These are phyloP conservation scores for Rhizomucor pusillus DNA, from an alignment of 371 early-diverging fungal species.

Conservation along the genomic window DNA sequence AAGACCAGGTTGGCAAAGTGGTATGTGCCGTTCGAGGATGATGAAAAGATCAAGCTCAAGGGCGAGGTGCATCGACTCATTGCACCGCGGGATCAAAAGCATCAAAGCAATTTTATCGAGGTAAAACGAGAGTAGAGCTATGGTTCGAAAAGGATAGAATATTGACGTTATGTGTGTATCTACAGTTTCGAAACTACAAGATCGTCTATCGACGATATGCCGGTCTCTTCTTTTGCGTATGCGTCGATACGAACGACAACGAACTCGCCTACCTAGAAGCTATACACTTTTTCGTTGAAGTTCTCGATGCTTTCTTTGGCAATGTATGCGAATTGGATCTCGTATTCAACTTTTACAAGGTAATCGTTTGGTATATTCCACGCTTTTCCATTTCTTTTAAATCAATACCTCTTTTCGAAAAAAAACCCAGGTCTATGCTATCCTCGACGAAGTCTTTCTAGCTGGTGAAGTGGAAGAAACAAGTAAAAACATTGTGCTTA, in stretches of 20 bases:
- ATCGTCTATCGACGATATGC: constrained; percentile 97
- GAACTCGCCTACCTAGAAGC: constrained; percentile 93
- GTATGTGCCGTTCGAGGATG: constrained; percentile 93
- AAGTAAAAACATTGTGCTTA: constrained; percentile 74
- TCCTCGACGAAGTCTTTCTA: constrained; percentile 95
- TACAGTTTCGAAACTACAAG: constrained; percentile 87
- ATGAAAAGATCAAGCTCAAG: constrained; percentile 91
- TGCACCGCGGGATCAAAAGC: constrained; percentile 94
- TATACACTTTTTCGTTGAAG: constrained; percentile 98
- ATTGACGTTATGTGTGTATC: background rate
- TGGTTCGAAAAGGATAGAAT: background rate
- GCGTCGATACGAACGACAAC: constrained; percentile 96
- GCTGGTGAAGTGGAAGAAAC: constrained; percentile 98
- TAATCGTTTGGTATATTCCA: constrained; percentile 23
- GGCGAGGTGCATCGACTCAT: constrained; percentile 93
- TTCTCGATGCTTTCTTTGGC: constrained; percentile 95
- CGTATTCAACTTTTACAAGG: constrained; percentile 96
- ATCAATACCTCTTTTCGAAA: too few relatives aligned
- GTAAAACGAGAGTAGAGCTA: constrained; percentile 33
- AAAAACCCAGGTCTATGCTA: constrained; percentile 93
- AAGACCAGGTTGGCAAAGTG: constrained; percentile 96
- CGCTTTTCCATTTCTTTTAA: too few relatives aligned
- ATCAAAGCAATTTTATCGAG: constrained; percentile 96
- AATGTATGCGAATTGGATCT: constrained; percentile 98
- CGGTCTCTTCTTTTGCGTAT: constrained; percentile 95